Evolutionary conservation across 768 basidiomycete species (phyloP).

Genomic region (Kwoniella dendrophila): DNA sequence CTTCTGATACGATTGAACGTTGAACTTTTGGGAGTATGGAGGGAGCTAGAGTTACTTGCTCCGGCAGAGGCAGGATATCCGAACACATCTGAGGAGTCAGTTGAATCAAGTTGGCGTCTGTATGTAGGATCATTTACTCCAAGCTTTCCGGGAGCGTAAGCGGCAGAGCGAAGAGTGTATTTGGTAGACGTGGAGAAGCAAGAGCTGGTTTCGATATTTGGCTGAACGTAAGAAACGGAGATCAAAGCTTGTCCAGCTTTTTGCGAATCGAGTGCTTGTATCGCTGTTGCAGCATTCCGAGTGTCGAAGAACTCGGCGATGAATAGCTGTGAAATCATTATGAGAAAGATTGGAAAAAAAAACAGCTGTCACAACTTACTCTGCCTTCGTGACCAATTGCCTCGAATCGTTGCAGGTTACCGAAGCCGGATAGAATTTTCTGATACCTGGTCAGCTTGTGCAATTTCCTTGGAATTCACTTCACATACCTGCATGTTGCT

Average conservation of each 20-base stretch:
- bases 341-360: neutral
- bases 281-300: constrained; percentile 32
- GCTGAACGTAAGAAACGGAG: constrained; percentile 11
- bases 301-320: constrained; percentile 45
- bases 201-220: neutral
- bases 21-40: constrained; percentile 11
- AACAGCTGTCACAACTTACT: constrained; percentile 22
- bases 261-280: constrained; percentile 26
- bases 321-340: constrained; percentile 22
- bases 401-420: constrained; percentile 25
- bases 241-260: constrained; percentile 13
- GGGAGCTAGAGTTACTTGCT: constrained; percentile 4
- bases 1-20: constrained; percentile 11
- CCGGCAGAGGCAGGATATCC: constrained; percentile 3
- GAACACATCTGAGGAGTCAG: constrained; percentile 17
- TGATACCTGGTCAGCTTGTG: neutral
- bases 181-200: constrained; percentile 1
- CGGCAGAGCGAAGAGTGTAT: constrained; percentile 22
- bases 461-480: neutral
- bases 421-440: constrained; percentile 23
- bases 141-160: constrained; percentile 13
- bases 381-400: constrained; percentile 24
- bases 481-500: constrained; percentile 29
- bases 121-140: neutral
- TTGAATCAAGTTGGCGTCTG: neutral